These are phyloP conservation scores for Casuarina glauca DNA, from an alignment of 306 rosid genomes.

Conservation along the genomic window DNA sequence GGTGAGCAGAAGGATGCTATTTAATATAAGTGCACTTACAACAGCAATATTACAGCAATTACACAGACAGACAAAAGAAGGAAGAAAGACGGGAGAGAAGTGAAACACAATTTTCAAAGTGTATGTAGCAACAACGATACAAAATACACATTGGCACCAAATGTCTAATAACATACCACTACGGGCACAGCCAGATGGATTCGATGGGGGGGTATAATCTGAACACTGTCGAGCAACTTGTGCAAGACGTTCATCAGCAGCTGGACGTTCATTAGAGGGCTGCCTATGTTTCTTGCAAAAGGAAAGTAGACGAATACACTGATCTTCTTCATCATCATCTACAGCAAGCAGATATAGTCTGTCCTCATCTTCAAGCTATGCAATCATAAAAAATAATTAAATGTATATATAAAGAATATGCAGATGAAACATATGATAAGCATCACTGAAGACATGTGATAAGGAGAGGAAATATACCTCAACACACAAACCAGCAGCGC, in stretches of 20 bases:
- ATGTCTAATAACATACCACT: constrained; percentile 57
- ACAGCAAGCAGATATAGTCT: constrained; percentile 86
- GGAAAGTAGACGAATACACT: constrained; percentile 92
- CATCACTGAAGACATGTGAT: constrained; percentile 5
- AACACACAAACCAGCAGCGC: constrained; percentile 99
- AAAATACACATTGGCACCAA: constrained; percentile 8
- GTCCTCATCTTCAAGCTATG: constrained; percentile 95
- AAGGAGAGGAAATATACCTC: constrained; percentile 62
- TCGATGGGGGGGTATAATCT: constrained; percentile 76
- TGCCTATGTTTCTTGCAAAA: constrained; percentile 97
- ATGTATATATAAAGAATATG: constrained; percentile 23
- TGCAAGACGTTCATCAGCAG: constrained; percentile 69
- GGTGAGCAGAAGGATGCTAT: neutral
- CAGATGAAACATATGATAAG: constrained; percentile 12
- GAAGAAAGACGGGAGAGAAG: neutral
- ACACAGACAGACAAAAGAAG: neutral
- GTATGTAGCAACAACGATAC: neutral
- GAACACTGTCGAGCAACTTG: constrained; percentile 65
- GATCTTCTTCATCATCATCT: constrained; percentile 92
- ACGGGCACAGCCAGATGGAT: constrained; percentile 98
- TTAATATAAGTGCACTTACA: neutral
- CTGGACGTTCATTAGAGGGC: constrained; percentile 78
- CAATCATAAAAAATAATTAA: constrained; percentile 22
- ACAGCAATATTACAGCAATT: neutral
- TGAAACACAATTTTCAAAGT: neutral